Base-by-base conservation (phyloP, 1,139 yeast genomes). In the Suhomyces coccinellae region DNA sequence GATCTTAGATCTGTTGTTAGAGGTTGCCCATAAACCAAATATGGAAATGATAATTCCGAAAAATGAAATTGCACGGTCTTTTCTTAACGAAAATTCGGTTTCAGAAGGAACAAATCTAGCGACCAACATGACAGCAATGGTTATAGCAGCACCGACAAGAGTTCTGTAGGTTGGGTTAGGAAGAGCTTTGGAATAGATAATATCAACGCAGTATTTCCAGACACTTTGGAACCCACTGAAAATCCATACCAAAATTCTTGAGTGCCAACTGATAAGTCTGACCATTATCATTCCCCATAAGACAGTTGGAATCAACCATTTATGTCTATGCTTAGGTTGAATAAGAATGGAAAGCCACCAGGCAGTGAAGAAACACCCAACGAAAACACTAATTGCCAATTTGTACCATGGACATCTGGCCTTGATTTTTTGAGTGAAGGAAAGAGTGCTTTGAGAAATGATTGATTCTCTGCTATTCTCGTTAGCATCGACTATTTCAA, bases 261-360 rank as follows among this genome's bases (percentile, higher is more conserved):
- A 66, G 62, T 80, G 77, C 67, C 79, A 77, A n/a, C 84, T 73
- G 51, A 82, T 71, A 47, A 82, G 64, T 38, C 87, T 69, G 15
- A 75, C 68, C 78, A 79, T 77, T 38, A 80, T 64, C 65, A 71
- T 67, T 31, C 77, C 68, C 78, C 81, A 82, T 37, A 82, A 57
- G 31, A 80, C 61, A 6, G 86, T 81, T 29, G 87, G 87, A 55
- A 82, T 80, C 56, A 82, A 74, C 87, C 87, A 82, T 53, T 74
- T 57, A 54, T 63, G 79, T 53, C 86, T 69, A 42, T 75, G 78
- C 52, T 71, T 71, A 4, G 72, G 59, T 58, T 81, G 87, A 46
- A 73, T 76, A 22, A 82, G 46, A 44, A 82, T 79, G n/a, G 85
- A 75, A 32, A 82, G 59, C 86, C 86, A 82, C 87, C 87, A 82